Evolutionary conservation across 139 green algal genomes (phyloP), one percentile per base, ranked within the genome.

Genomic region (Chloropicon primus): DNA sequence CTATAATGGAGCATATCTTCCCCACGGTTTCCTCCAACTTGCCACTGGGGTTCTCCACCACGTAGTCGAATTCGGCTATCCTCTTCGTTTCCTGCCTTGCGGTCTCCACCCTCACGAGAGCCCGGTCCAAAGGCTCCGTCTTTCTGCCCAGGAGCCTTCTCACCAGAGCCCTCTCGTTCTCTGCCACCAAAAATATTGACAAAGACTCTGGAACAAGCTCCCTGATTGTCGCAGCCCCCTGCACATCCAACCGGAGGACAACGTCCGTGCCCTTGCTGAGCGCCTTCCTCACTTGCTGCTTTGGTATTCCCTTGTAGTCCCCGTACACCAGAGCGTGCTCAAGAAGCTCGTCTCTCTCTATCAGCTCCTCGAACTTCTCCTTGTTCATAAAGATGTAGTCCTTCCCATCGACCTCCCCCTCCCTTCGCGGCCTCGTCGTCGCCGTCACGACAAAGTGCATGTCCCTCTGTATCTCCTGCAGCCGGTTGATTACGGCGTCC

Each of bases 271-370:
- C 91, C 10, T 77, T 77, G 1, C 28, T 76, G 76, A 97, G 78
- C 2, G 90, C 90, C 2, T 87, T 84, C 22, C 72, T 72, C 24
- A 87, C 78, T 80, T 86, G 80, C 72, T 80, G n/a, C 25, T 80
- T 77, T 2, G 54, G 75, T 25, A 77, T 80, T 3, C 71, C 76
- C 83, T 98, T 98, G 85, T 97, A 97, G 25, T 98, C 92, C 23
- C 94, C 94, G 77, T 98, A 98, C 75, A 98, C 94, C 5, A 96
- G 3, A 1, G 94, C 94, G 79, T 97, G 88, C 90, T 98, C 94
- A 62, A 97, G 85, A 77, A 98, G 88, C 85, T 92, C 79, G 1
- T 82, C 88, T 0, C 83, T 72, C 0, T 73, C 71, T 0, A 96
- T 94, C 93, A 96, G 97, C 22, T 82, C 22, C 79, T 97, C 89